A percentile compares a stretch with the other conserved stretches of the same genome.
These are phyloP conservation scores for Triticum urartu DNA, from an alignment of 176 grass and related monocot genomes.

Conservation along the genomic window DNA sequence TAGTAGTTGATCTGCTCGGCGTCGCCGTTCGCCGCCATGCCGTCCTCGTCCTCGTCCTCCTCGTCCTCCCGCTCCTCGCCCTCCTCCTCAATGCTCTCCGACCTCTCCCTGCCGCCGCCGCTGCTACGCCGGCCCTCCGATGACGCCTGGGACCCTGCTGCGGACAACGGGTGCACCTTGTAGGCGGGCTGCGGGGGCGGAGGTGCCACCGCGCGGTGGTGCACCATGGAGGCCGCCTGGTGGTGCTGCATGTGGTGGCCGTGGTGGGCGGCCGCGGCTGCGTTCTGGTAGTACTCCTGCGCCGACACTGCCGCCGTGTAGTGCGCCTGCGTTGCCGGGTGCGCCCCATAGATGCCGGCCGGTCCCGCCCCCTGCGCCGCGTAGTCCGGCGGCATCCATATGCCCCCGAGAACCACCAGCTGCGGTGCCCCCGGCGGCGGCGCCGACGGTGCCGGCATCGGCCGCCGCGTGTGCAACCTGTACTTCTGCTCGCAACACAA, in stretches of 20 bases:
- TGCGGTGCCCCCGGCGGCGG: slow-evolving; percentile 46
- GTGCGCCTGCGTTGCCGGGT: slow-evolving; percentile 57
- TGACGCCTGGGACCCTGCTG: slow-evolving; percentile 44
- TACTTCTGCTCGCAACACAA: slow-evolving; percentile 64
- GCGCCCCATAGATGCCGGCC: slow-evolving; percentile 66
- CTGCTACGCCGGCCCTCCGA: slow-evolving; percentile 49
- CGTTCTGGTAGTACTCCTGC: slow-evolving; percentile 69
- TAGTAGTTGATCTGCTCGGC: slow-evolving; percentile 31
- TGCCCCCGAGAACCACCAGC: slow-evolving; percentile 79
- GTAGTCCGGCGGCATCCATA: slow-evolving; percentile 92
- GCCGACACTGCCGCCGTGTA: slow-evolving; percentile 53
- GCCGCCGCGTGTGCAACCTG: slow-evolving; percentile 76
- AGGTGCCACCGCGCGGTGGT: slow-evolving; percentile 24
- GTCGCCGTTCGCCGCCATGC: slow-evolving; percentile 21
- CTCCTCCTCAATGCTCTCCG: slow-evolving; percentile 90
- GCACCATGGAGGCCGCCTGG: slow-evolving; percentile 24
- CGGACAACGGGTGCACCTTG: slow-evolving; percentile 26
- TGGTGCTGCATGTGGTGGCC: slow-evolving; percentile 66
- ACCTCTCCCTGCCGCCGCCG: slow-evolving; percentile 53
- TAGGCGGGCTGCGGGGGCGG: neutral
- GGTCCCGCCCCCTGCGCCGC: slow-evolving; percentile 47
- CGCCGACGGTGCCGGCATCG: slow-evolving; percentile 43
- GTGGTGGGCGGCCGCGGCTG: slow-evolving; percentile 47
- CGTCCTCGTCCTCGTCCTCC: slow-evolving; percentile 43
- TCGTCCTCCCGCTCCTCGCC: slow-evolving; percentile 47